Evolutionary conservation across 345 rosid species (phyloP).

Genomic region (Gynandropsis gynandra): DNA sequence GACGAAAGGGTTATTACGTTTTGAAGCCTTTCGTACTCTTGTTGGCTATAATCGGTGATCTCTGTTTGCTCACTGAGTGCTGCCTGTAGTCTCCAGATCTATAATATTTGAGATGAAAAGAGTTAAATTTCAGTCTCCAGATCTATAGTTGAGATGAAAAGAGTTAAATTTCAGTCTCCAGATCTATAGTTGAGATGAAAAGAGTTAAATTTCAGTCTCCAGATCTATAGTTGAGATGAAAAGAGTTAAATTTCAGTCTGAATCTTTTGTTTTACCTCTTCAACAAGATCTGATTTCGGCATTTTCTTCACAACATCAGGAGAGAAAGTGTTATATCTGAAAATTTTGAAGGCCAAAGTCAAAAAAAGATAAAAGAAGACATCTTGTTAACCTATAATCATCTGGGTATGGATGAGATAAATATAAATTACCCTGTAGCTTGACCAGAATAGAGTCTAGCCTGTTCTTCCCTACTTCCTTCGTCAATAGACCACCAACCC

Average conservation of each 20-base stretch:
- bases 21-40: constrained; percentile 79
- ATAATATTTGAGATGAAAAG: not conserved
- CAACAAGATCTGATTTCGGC: constrained; percentile 72
- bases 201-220: constrained; percentile 36
- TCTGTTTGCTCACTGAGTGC: constrained; percentile 68
- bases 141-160: not conserved
- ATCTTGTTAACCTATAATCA: not conserved
- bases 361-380: constrained; percentile 1
- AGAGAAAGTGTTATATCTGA: constrained; percentile 76
- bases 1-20: constrained; percentile 35
- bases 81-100: constrained; percentile 77
- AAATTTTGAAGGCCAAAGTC: constrained; percentile 15
- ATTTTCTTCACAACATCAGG: constrained; percentile 73
- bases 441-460: constrained; percentile 66
- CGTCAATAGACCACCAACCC: constrained; percentile 99
- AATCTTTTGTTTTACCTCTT: constrained; percentile 47
- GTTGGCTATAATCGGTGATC: constrained; percentile 58
- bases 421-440: constrained; percentile 53
- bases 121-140: not conserved
- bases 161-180: not conserved
- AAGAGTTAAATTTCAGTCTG: not conserved
- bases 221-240: constrained; percentile 19
- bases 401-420: not conserved
- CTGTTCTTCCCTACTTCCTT: constrained; percentile 81
- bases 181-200: not conserved